Evolutionary conservation across 768 basidiomycete genomes (phyloP).

Genomic region (Pulveroboletus sp.): DNA sequence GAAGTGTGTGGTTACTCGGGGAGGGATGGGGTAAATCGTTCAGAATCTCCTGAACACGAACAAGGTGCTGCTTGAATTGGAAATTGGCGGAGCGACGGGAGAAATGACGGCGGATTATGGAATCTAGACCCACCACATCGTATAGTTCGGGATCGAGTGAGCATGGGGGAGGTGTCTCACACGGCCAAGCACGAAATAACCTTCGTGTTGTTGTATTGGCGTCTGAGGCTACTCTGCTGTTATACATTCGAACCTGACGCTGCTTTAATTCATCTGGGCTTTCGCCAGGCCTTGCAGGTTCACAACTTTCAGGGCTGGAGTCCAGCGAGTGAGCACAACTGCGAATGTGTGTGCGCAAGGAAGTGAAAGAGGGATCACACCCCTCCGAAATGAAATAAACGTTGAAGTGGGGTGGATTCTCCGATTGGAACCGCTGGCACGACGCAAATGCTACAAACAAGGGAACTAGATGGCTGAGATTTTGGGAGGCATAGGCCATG

Average conservation of each 20-base stretch:
- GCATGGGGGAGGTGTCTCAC: conserved; percentile 1
- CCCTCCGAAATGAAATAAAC: neutral
- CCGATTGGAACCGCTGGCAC: neutral
- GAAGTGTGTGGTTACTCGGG: neutral
- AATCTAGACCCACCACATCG: neutral
- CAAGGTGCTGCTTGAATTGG: neutral
- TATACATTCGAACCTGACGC: neutral
- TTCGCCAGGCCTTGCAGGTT: too few species aligned
- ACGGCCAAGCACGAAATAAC: neutral
- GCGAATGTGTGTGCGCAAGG: neutral
- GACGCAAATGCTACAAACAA: conserved; percentile 31
- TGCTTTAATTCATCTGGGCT: too few species aligned
- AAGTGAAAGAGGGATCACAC: too few species aligned
- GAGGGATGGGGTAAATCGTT: neutral
- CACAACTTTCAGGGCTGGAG: conserved; percentile 5
- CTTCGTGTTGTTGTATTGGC: neutral
- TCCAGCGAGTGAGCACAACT: neutral
- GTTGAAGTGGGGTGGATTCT: conserved; percentile 6
- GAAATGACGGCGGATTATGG: neutral
- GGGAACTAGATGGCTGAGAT: conserved; percentile 14
- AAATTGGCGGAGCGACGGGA: neutral
- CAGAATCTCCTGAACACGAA: neutral
- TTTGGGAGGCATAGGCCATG: conserved; percentile 22
- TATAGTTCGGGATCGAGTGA: neutral
- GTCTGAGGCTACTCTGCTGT: neutral